These are phyloP conservation scores for bread wheat (Triticum aestivum) DNA, from an alignment of 176 grass and related monocot genomes.

Conservation along the genomic window DNA sequence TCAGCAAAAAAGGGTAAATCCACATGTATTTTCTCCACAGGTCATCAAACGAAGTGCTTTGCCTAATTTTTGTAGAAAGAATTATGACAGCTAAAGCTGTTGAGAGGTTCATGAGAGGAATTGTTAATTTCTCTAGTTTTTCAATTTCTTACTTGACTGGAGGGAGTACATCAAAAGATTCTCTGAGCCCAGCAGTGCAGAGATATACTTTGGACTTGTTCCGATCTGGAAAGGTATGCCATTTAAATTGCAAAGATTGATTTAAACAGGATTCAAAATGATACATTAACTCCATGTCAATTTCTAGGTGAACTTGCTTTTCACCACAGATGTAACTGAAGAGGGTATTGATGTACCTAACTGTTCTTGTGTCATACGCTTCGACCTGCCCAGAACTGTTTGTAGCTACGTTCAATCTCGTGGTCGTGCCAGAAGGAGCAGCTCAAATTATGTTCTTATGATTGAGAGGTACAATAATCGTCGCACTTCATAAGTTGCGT, in stretches of 20 bases:
- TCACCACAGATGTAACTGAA: slow-evolving; percentile 97
- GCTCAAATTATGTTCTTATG: slow-evolving; percentile 79
- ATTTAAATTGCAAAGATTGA: slow-evolving; percentile 5
- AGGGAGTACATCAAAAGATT: slow-evolving; percentile 73
- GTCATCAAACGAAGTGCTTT: slow-evolving; percentile 62
- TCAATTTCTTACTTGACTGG: slow-evolving; percentile 86
- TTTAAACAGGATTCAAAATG: slow-evolving; percentile 7
- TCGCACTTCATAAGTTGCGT: slow-evolving; percentile 10
- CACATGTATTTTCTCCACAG: slow-evolving; percentile 41
- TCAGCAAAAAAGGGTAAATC: background rate
- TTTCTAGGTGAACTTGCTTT: slow-evolving; percentile 83
- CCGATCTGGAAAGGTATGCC: slow-evolving; percentile 69
- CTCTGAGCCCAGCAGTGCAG: slow-evolving; percentile 67
- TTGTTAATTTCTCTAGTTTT: slow-evolving; percentile 69
- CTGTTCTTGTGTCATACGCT: slow-evolving; percentile 92
- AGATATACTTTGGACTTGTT: slow-evolving; percentile 75
- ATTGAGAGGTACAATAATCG: slow-evolving; percentile 68
- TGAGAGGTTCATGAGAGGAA: slow-evolving; percentile 74
- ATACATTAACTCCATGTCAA: slow-evolving; percentile 23
- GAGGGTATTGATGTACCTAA: slow-evolving; percentile 86
- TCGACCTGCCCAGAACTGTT: slow-evolving; percentile 89
- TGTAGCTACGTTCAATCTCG: slow-evolving; percentile 87
- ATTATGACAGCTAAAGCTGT: slow-evolving; percentile 89
- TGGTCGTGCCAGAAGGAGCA: slow-evolving; percentile 70
- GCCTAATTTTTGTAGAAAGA: slow-evolving; percentile 94